Evolutionary conservation across 2,329 filamentous ascomycete genomes (phyloP), one percentile per base, ranked within the genome.

Genomic region (Chaetomiaceae sp.): DNA sequence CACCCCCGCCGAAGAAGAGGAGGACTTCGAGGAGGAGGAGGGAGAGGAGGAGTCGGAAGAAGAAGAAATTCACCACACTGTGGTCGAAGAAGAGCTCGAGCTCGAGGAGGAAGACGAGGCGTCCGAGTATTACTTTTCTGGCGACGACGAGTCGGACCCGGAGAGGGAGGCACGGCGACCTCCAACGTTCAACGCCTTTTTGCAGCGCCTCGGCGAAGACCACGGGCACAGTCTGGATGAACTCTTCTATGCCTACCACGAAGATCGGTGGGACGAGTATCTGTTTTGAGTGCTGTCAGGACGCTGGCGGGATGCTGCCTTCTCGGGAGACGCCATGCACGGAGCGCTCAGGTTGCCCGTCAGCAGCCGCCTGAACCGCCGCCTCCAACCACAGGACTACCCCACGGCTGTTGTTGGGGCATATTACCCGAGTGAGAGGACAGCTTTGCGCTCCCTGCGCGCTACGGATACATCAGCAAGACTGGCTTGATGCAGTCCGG

Each of bases 231-330:
- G 42, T 48, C 19, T 60, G 33, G 61, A 63, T 10, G 61, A 63
- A 44, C 49, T 63, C 13, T 62, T 58, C 35, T 61, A 56, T 44
- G 61, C 61, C 30, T 63, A 58, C 33, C 56, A 62, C 33, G 61
- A 63, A 39, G 61, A 62, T 31, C 56, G 61, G 13, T 63, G 61
- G 61, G 61, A 63, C 38, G 60, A 63, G 38, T 63, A 63, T 41
- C 53, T 63, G 1, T 63, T 63, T 41, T 61, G 42, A 50, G n/a
- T 21, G 35, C 17, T 20, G 19, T n/a, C 9, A 13, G 30, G 14
- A 33, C n/a, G n/a, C n/a, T n/a, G n/a, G n/a, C n/a, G n/a, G n/a
- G n/a, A n/a, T n/a, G n/a, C n/a, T n/a, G n/a, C n/a, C n/a, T n/a
- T n/a, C n/a, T n/a, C n/a, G n/a, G 30, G 14, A 33, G 10, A 33